Percentiles rank a stretch among this genome's conserved stretches.
Evolutionary conservation across 2,329 filamentous ascomycete genomes (phyloP).

Genomic region (Penicillium griseofulvum): DNA sequence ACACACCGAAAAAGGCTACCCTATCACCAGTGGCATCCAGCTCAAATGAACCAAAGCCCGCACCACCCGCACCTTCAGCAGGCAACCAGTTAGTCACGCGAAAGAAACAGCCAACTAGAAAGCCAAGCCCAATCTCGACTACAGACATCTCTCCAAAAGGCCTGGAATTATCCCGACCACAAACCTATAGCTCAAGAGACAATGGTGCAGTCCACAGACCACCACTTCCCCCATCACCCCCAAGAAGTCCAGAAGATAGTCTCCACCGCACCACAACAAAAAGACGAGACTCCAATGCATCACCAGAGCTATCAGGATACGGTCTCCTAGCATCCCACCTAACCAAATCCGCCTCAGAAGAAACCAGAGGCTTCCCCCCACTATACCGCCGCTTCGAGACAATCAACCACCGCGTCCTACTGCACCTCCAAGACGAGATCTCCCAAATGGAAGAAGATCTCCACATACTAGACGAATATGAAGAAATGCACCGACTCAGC

Average conservation of each 20-base stretch:
- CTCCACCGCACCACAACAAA: constrained; percentile 21
- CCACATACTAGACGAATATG: constrained; percentile 62
- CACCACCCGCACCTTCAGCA: constrained; percentile 27
- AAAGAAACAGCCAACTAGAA: constrained; percentile 20
- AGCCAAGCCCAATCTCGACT: constrained; percentile 17
- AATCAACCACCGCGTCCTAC: constrained; percentile 75
- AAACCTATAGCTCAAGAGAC: constrained; percentile 28
- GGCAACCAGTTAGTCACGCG: constrained; percentile 27
- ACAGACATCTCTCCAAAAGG: constrained; percentile 24
- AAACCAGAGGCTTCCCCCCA: constrained; percentile 46
- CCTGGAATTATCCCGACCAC: constrained; percentile 34
- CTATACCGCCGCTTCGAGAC: constrained; percentile 81
- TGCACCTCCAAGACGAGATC: constrained; percentile 84
- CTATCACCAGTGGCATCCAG: constrained; percentile 1
- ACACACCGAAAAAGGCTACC: constrained; percentile 9
- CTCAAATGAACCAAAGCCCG: constrained; percentile 27
- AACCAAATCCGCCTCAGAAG: constrained; percentile 27
- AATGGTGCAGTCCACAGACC: constrained; percentile 19
- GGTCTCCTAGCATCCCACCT: constrained; percentile 35
- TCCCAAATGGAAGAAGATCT: constrained; percentile 77
- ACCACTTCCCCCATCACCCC: constrained; percentile 34
- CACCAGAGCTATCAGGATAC: constrained; percentile 34
- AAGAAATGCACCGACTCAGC: constrained; percentile 39
- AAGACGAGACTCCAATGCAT: constrained; percentile 24
- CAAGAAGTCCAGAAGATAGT: constrained; percentile 33